phyloP scores from a whole-genome alignment of 345 rosid species.

The Eucalyptus brandiana region DNA sequence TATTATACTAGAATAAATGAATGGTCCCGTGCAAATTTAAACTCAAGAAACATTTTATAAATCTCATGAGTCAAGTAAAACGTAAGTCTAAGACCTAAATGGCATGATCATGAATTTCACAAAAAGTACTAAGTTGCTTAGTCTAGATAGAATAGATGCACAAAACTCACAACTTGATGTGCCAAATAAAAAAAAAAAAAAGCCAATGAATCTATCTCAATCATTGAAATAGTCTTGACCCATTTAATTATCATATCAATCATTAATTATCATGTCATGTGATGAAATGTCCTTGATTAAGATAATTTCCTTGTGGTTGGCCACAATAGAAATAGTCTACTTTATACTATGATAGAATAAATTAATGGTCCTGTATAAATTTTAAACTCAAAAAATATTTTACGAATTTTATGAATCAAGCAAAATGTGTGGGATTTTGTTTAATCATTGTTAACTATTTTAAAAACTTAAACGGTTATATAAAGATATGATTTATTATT shows the following conservation, averaged over 20 bases:
- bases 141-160: background rate
- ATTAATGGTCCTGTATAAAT: accelerated
- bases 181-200: background rate
- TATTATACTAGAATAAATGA: too few species aligned
- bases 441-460: accelerated
- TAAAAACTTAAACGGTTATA: accelerated
- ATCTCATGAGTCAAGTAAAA: background rate
- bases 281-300: background rate
- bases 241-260: background rate
- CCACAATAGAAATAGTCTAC: background rate
- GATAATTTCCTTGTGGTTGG: accelerated
- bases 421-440: background rate
- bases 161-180: background rate
- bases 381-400: accelerated
- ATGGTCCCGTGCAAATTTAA: background rate
- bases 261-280: accelerated
- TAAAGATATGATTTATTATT: accelerated
- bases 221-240: background rate
- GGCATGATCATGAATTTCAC: accelerated
- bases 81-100: background rate
- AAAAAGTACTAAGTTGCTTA: background rate
- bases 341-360: background rate
- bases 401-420: accelerated
- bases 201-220: background rate
- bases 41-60: background rate